Evolutionary conservation across 2,329 filamentous ascomycete genomes (phyloP).

Genomic region (Fusarium transvaalense): DNA sequence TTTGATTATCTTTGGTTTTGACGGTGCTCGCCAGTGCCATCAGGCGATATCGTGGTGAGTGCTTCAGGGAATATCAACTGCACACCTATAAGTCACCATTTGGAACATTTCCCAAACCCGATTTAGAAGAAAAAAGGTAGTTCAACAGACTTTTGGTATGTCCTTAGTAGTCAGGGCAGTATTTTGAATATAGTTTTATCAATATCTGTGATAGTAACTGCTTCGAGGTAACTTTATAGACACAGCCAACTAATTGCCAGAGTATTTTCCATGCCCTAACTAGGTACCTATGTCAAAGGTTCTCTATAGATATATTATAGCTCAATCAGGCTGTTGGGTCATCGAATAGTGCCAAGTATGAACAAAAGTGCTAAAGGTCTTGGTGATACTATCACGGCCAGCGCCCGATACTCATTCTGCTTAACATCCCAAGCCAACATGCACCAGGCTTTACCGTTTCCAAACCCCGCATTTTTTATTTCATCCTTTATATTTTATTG

Average conservation of each 20-base stretch:
- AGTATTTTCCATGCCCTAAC: too few relatives aligned
- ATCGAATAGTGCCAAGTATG: background rate
- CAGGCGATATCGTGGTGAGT: background rate
- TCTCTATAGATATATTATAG: background rate
- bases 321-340: too few relatives aligned
- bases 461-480: background rate
- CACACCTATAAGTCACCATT: background rate
- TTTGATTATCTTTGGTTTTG: background rate
- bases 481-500: background rate
- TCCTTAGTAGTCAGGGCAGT: background rate
- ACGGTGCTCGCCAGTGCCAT: conserved; percentile 1
- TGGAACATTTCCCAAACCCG: background rate
- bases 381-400: background rate
- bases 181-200: background rate
- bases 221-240: background rate
- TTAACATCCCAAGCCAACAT: background rate
- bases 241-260: background rate
- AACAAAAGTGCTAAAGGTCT: background rate
- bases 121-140: background rate
- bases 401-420: background rate
- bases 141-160: background rate
- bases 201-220: background rate
- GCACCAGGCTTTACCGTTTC: background rate
- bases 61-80: background rate
- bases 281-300: too few relatives aligned